A percentile compares a stretch with the other conserved stretches of the same genome.
Conservation (phyloP, 2,329 filamentous ascomycete genomes). For the Stagonosporopsis chrysanthemi region DNA sequence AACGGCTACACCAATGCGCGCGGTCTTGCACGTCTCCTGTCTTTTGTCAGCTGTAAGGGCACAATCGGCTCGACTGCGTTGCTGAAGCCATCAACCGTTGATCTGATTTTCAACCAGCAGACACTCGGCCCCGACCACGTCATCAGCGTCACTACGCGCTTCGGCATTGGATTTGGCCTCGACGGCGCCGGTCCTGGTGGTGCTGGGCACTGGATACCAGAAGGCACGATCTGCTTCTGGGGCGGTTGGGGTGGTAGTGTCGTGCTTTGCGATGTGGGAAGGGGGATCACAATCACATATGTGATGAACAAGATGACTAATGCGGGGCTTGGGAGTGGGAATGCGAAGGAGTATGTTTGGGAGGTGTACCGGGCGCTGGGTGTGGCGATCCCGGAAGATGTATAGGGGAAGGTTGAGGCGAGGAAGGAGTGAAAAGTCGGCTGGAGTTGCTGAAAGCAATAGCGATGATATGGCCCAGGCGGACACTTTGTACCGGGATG, state of each 20-base stretch:
- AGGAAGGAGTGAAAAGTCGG: neutral
- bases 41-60: constrained; percentile 16
- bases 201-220: constrained; percentile 18
- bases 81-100: constrained; percentile 19
- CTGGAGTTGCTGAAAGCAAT: neutral
- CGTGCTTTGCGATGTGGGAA: constrained; percentile 24
- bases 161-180: constrained; percentile 25
- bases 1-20: constrained; percentile 27
- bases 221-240: constrained; percentile 25
- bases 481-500: no score
- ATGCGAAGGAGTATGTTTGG: constrained; percentile 16
- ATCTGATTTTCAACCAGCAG: constrained; percentile 25
- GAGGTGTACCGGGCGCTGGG: constrained; percentile 24
- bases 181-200: neutral
- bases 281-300: constrained; percentile 26
- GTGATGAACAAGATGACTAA: constrained; percentile 32
- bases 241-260: constrained; percentile 30
- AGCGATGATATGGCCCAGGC: no score
- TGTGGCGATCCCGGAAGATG: constrained; percentile 1
- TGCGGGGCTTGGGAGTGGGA: constrained; percentile 13
- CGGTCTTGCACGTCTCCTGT: constrained; percentile 18
- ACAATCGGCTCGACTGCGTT: constrained; percentile 2
- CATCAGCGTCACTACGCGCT: neutral
- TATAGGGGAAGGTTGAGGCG: neutral
- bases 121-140: constrained; percentile 18